Evolutionary conservation across 2,329 filamentous ascomycete species (phyloP).

Genomic region (Didymella segeticola): DNA sequence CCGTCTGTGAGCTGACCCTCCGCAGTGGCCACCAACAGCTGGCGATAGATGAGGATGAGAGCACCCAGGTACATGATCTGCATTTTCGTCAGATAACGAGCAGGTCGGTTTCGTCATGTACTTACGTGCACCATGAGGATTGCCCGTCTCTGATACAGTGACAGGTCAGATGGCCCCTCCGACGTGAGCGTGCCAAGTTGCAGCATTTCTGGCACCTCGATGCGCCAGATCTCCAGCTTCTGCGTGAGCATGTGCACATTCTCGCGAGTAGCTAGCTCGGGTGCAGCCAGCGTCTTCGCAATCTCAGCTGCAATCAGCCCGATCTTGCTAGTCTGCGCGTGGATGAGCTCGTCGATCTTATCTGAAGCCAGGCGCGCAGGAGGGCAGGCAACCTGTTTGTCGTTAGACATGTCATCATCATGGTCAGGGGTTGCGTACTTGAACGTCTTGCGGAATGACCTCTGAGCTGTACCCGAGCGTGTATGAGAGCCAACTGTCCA

Average conservation of each 20-base stretch:
- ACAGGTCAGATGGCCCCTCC: slow-evolving; percentile 30
- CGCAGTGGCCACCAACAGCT: slow-evolving; percentile 42
- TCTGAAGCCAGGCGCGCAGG: slow-evolving; percentile 18
- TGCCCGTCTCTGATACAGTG: slow-evolving; percentile 41
- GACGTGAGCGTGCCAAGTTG: slow-evolving; percentile 42
- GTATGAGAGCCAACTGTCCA: slow-evolving; percentile 50
- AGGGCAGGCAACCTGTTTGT: slow-evolving; percentile 31
- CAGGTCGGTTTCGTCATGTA: neutral
- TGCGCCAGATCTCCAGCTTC: slow-evolving; percentile 45
- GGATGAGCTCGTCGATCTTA: slow-evolving; percentile 42
- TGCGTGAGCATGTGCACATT: slow-evolving; percentile 38
- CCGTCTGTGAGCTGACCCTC: slow-evolving; percentile 40
- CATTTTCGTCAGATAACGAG: neutral
- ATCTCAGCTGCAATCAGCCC: slow-evolving; percentile 48
- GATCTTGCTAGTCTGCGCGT: slow-evolving; percentile 45
- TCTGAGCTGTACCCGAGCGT: slow-evolving; percentile 47
- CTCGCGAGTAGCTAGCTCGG: slow-evolving; percentile 38
- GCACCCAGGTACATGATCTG: slow-evolving; percentile 50
- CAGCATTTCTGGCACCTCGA: slow-evolving; percentile 39
- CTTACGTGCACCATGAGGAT: slow-evolving; percentile 49
- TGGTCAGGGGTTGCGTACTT: slow-evolving; percentile 27
- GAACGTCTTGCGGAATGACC: slow-evolving; percentile 36
- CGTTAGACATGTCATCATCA: slow-evolving; percentile 20
- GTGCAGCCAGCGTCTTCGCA: slow-evolving; percentile 39
- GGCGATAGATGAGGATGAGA: slow-evolving; percentile 45